A percentile compares a stretch with the other conserved stretches of the same genome.
Conservation (phyloP, 768 basidiomycete genomes). For the Hirschioporus abietinus region DNA sequence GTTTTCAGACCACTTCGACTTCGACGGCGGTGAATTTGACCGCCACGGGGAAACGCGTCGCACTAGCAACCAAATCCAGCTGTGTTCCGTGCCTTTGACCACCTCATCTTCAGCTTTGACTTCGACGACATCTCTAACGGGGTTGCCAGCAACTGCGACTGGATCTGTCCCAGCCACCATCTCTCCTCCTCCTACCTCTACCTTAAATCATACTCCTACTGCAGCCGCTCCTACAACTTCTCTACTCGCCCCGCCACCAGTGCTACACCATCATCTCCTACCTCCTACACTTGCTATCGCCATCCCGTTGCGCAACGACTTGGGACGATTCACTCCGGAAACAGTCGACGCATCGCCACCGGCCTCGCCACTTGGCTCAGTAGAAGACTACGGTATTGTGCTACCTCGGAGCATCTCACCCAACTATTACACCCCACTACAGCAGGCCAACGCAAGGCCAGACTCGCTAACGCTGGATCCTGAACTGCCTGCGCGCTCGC, state of each 20-base stretch:
- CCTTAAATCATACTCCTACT: not conserved
- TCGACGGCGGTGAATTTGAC: not conserved
- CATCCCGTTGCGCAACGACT: not conserved
- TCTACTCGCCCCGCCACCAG: not conserved
- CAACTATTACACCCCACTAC: not conserved
- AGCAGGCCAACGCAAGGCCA: not conserved
- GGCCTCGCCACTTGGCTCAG: not conserved
- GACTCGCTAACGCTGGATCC: constrained; percentile 4
- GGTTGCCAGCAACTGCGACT: constrained; percentile 3
- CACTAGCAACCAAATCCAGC: not conserved
- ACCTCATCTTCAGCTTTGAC: not conserved
- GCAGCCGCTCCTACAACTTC: not conserved
- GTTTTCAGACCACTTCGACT: not conserved
- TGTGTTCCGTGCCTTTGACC: not conserved
- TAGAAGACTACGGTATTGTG: not conserved
- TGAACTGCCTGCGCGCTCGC: not conserved
- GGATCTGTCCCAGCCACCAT: constrained; percentile 3
- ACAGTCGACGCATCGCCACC: not conserved
- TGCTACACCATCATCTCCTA: not conserved
- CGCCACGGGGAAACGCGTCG: not conserved
- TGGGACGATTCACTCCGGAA: not conserved
- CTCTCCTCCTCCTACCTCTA: not conserved
- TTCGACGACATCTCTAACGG: not conserved
- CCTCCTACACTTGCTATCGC: not conserved
- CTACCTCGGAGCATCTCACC: not conserved